A percentile compares a stretch with the other conserved stretches of the same genome.
These are phyloP conservation scores for Venturia nashicola DNA, from an alignment of 2,329 filamentous ascomycete genomes.

Conservation along the genomic window DNA sequence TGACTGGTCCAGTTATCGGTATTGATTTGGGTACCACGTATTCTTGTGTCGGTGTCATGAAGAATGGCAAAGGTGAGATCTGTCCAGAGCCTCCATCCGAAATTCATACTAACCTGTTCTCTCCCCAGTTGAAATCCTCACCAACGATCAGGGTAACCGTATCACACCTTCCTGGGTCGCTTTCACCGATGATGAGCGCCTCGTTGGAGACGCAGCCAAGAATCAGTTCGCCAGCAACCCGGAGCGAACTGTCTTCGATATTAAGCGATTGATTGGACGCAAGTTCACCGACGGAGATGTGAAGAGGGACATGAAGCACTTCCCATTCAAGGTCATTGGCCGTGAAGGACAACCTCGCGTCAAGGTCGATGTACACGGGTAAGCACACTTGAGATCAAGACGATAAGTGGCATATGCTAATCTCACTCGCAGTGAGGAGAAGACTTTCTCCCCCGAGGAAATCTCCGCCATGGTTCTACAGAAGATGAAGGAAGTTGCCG, in stretches of 20 bases:
- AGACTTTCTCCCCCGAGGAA: conserved; percentile 70
- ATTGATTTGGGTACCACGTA: conserved; percentile 26
- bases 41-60: conserved; percentile 27
- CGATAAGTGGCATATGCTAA: conserved; percentile 16
- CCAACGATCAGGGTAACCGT: conserved; percentile 29
- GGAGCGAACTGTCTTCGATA: conserved; percentile 34
- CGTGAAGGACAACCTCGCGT: conserved; percentile 75
- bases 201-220: conserved; percentile 77
- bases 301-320: conserved; percentile 92
- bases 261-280: conserved; percentile 40
- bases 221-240: conserved; percentile 37
- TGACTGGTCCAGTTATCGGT: conserved; percentile 23
- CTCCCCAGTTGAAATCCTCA: conserved; percentile 28
- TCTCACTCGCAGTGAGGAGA: conserved; percentile 30
- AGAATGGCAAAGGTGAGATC: conserved; percentile 19
- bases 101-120: neutral
- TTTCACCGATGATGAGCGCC: conserved; percentile 91
- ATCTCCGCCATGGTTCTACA: conserved; percentile 69
- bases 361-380: conserved; percentile 12
- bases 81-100: neutral
- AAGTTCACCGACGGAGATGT: conserved; percentile 56
- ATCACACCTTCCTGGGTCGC: conserved; percentile 62
- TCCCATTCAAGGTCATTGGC: conserved; percentile 87
- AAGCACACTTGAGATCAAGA: conserved; percentile 9
- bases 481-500: conserved; percentile 77